Base-by-base conservation (phyloP, 495 filamentous ascomycete species). In the Xylaria acuta region DNA sequence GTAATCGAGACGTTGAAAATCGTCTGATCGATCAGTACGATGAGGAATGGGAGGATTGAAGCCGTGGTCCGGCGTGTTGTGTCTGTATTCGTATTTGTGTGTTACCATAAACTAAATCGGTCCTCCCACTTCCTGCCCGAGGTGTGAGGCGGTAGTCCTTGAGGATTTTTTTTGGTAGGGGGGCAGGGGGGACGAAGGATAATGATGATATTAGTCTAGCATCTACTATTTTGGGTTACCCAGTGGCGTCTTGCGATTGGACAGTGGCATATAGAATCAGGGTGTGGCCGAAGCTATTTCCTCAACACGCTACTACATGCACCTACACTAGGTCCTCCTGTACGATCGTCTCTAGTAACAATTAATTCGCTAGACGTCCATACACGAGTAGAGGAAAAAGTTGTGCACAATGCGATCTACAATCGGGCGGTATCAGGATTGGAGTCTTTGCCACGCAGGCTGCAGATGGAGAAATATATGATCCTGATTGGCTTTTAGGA, bases 11-110 rank as follows among this genome's bases (percentile, higher is more conserved):
- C 53, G 94, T 92, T 63, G 96, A 97, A 80, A 98, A 99, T 82
- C 84, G 94, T 69, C 82, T 98, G 74, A 98, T 99, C 76, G 96
- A 99, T 82, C 93, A 97, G 79, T 86, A 97, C 62, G 97, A 99
- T 78, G 96, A 98, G 80, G 94, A 98, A 79, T 98, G 88, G 89
- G 88, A 89, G 66, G 89, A 90, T 71, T 89, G 51, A 79, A 68
- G 43, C 32, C 18, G 34, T 34, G 9, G 27, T 45, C 27, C 36
- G 25, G 3, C 36, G 12, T 56, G 16, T 36, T 36, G 38, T 67
- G 16, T 45, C 45, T 43, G 63, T 43, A 65, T 49, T 60, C 58
- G 58, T 60, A 60, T 36, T 54, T 51, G 18, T 60, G 58, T 60
- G 58, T 60, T 60, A n/a, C 58, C 18, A 34, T 38, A 38, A 38